Evolutionary conservation across 305 asterid species (phyloP), one percentile per base, ranked within the genome.

Genomic region (Petunia hybrid): DNA sequence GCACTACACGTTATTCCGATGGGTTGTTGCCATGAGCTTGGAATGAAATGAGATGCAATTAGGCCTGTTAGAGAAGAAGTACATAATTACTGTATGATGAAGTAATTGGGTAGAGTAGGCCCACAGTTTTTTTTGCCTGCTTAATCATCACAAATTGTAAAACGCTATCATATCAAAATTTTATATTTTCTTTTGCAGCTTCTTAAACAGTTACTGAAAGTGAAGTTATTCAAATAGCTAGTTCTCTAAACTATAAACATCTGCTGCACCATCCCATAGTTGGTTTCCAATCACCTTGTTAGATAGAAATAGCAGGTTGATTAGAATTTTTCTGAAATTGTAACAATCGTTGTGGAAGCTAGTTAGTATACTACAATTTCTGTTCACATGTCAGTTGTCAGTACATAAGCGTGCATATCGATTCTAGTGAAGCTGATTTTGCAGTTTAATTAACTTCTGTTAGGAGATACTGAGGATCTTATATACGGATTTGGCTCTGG

Each of bases 401-500:
- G 3, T 3, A 14, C 64, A 78, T 74, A 74, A 51, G 63, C 64
- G 53, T 38, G 64, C 14, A 74, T 2, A 5, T 13, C 48, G 62
- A 51, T 51, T 73, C 35, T 3, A 36, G 31, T 36, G 13, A 73
- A 36, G 64, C 64, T 74, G 64, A 51, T 74, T 13, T 70, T 73
- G 36, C 78, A 36, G 64, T 36, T 3, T 4, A 74, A 36, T 74
- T 56, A 36, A 74, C 36, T 74, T 73, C 63, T 73, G 3, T 13
- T 85, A 87, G 94, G 85, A 79, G 61, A 86, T 80, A 68, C 53
- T 62, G 92, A 88, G 56, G 78, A 85, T 80, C 89, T 79, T 56
- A 93, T 94, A 48, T 89, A 88, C 62, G 97, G 94, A 74, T 96
- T 96, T 82, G 99, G 98, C 60, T 91, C 91, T 13, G 97, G 99